Evolutionary conservation across 768 basidiomycete genomes (phyloP).

Genomic region (Psilocybe sp.): DNA sequence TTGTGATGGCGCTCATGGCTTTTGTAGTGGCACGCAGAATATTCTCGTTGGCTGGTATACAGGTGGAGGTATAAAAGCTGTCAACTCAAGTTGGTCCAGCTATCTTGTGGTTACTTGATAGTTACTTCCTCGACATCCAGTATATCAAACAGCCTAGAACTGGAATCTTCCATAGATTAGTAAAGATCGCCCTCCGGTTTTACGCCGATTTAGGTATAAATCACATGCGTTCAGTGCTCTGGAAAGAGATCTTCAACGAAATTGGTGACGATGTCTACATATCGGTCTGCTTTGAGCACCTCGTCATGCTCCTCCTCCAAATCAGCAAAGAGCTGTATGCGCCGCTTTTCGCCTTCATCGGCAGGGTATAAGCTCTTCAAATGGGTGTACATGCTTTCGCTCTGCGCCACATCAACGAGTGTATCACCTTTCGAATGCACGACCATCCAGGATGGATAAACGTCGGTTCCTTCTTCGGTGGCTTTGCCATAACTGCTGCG

Average conservation of each 20-base stretch:
- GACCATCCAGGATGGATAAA: conserved; percentile 51
- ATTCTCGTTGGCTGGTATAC: no score
- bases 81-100: no score
- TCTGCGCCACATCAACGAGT: conserved; percentile 63
- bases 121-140: no score
- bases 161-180: no score
- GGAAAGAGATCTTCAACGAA: conserved; percentile 30
- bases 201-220: no score
- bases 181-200: no score
- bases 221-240: no score
- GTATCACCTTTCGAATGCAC: conserved; percentile 75
- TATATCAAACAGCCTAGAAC: no score
- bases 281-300: conserved; percentile 41
- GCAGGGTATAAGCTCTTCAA: conserved; percentile 33
- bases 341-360: background rate
- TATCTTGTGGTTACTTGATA: no score
- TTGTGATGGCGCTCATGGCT: no score
- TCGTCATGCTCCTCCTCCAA: conserved; percentile 54
- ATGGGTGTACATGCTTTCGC: conserved; percentile 53
- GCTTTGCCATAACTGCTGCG: conserved; percentile 29
- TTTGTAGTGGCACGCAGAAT: no score
- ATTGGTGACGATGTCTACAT: conserved; percentile 40
- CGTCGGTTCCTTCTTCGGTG: conserved; percentile 3
- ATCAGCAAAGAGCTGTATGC: conserved; percentile 31
- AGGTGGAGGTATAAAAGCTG: no score